Evolutionary conservation across 148 eudicot species (phyloP).

Genomic region (Silene latifolia): DNA sequence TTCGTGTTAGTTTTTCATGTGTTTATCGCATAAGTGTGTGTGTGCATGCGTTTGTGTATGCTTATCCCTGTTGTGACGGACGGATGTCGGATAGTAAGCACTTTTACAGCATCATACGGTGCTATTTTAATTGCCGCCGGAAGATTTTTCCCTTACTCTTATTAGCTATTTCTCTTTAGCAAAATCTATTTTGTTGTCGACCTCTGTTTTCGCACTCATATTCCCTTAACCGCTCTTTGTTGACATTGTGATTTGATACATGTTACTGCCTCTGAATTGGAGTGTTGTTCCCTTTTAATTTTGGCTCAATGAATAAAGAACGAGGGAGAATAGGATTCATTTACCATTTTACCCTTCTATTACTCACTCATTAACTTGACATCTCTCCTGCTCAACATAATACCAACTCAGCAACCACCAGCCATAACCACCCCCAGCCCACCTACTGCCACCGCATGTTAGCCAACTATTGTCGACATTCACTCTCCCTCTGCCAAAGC

Average conservation of each 20-base stretch:
- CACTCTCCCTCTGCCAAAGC: too few relatives aligned
- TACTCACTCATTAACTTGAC: too few relatives aligned
- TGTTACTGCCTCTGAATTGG: not conserved
- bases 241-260: not conserved
- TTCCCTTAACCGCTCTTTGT: not conserved
- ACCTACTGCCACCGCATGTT: too few relatives aligned
- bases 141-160: not conserved
- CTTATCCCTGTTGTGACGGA: not conserved
- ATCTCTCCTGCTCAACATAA: too few relatives aligned
- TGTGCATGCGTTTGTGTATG: not conserved
- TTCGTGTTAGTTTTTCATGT: constrained; percentile 8
- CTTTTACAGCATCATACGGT: not conserved
- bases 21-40: too few relatives aligned
- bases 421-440: too few relatives aligned
- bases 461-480: too few relatives aligned
- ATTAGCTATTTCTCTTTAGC: not conserved
- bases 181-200: not conserved
- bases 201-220: not conserved
- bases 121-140: not conserved
- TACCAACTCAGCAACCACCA: too few relatives aligned
- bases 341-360: too few relatives aligned
- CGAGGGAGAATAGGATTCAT: too few relatives aligned
- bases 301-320: too few relatives aligned
- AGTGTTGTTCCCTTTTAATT: too few relatives aligned
- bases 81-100: not conserved